Evolutionary conservation across 345 rosid genomes (phyloP).

Genomic region (Gossypium sturtianum): DNA sequence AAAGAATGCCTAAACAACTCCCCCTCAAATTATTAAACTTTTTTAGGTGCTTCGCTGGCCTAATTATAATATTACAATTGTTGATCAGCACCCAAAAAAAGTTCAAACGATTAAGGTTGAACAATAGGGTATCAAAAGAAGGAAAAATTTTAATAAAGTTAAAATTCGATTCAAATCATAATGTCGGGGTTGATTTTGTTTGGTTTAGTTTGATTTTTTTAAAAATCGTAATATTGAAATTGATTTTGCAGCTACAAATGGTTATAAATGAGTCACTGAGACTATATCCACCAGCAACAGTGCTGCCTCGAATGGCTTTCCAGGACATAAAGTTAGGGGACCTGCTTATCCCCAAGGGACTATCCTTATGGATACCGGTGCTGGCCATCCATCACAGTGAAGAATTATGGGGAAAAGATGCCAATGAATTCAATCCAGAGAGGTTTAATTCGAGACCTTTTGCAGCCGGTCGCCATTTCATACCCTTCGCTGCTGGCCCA

Average conservation of each 20-base stretch:
- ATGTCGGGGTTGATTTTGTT: constrained; percentile 7
- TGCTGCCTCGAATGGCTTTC: constrained; percentile 89
- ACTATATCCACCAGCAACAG: constrained; percentile 86
- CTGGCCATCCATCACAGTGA: constrained; percentile 85
- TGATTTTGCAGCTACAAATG: constrained; percentile 56
- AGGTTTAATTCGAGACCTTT: constrained; percentile 50
- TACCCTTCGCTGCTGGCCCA: constrained; percentile 81
- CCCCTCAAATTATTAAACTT: not conserved
- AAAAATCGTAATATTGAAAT: not conserved
- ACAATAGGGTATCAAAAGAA: not conserved
- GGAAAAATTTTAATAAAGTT: not conserved
- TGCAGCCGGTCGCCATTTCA: constrained; percentile 51
- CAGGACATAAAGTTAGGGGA: constrained; percentile 79
- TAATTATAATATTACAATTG: not conserved
- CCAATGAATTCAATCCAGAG: constrained; percentile 75
- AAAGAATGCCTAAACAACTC: not conserved
- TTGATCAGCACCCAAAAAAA: not conserved
- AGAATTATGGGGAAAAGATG: constrained; percentile 90
- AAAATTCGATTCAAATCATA: too few relatives aligned
- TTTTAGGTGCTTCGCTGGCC: constrained; percentile 4
- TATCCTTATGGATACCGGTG: constrained; percentile 91
- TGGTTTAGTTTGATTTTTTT: not conserved
- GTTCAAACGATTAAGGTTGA: not conserved
- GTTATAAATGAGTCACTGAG: constrained; percentile 87
- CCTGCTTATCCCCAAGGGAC: constrained; percentile 75